Conservation (phyloP, 2,329 filamentous ascomycete species). For the Chalaropsis thielavioides region DNA sequence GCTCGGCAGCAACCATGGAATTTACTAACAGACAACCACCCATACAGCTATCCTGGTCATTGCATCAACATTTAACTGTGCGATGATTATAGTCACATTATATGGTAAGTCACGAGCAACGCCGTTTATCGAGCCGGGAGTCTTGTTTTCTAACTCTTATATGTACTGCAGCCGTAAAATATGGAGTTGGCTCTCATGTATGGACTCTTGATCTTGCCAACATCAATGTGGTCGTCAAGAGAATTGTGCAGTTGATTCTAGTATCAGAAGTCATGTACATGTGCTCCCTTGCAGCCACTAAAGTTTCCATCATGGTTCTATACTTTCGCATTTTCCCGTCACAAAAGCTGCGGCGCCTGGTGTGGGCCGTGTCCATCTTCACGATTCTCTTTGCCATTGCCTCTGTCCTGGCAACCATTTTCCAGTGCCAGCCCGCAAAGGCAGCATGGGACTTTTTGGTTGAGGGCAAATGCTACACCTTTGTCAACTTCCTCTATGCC, state of each 20-base stretch:
- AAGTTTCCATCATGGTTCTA: slow-evolving; percentile 25
- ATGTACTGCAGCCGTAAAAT: slow-evolving; percentile 8
- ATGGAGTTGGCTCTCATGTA: slow-evolving; percentile 14
- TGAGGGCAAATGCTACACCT: slow-evolving; percentile 21
- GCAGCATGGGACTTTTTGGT: slow-evolving; percentile 23
- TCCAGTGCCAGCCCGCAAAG: slow-evolving; percentile 21
- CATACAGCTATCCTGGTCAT: slow-evolving; percentile 8
- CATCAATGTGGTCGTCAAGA: slow-evolving; percentile 8
- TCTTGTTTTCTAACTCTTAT: slow-evolving; percentile 6
- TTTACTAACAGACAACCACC: not conserved
- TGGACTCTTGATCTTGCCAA: slow-evolving; percentile 8
- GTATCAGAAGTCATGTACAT: slow-evolving; percentile 24
- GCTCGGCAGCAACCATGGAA: not conserved
- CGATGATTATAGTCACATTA: not conserved
- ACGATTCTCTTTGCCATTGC: slow-evolving; percentile 20
- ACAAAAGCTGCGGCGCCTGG: slow-evolving; percentile 22
- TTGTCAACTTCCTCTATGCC: slow-evolving; percentile 22
- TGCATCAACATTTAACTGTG: slow-evolving; percentile 9
- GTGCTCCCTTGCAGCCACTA: slow-evolving; percentile 24
- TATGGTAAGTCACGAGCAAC: not conserved
- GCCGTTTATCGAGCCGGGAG: not conserved
- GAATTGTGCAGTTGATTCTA: slow-evolving; percentile 21
- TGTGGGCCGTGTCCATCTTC: slow-evolving; percentile 21
- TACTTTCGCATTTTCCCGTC: slow-evolving; percentile 25
- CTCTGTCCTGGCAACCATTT: slow-evolving; percentile 23